phyloP scores from a whole-genome alignment of 1,284 basidiomycete species.

The Cryptococcus maquisensis region DNA sequence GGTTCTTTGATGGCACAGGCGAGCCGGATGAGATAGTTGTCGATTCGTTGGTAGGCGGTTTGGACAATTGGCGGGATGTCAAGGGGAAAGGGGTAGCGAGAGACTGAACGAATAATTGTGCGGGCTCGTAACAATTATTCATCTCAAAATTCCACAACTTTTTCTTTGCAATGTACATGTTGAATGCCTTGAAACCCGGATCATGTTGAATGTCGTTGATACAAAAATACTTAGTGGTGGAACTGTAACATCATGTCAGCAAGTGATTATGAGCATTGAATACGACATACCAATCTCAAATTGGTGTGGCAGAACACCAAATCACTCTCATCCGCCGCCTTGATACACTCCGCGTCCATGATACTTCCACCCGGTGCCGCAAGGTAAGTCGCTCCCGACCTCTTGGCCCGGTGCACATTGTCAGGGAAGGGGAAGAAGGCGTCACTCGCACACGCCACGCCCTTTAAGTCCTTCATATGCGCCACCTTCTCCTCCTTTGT shows the following conservation, averaged over 20 bases:
- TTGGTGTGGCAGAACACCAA: constrained; percentile 85
- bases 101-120: too few relatives aligned
- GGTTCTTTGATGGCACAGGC: too few relatives aligned
- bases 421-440: constrained; percentile 99
- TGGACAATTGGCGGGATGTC: too few relatives aligned
- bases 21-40: too few relatives aligned
- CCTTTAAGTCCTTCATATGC: constrained; percentile 69
- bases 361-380: constrained; percentile 94
- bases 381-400: constrained; percentile 87
- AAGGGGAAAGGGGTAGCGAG: too few relatives aligned
- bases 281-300: constrained; percentile 50
- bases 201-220: constrained; percentile 1
- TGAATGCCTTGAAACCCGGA: constrained; percentile 1
- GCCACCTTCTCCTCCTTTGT: constrained; percentile 66
- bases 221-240: constrained; percentile 5
- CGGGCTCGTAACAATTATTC: too few relatives aligned
- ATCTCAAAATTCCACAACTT: too few relatives aligned
- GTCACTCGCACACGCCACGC: constrained; percentile 88
- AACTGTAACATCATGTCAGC: not conserved
- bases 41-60: too few relatives aligned
- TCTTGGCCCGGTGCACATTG: constrained; percentile 88
- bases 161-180: not conserved
- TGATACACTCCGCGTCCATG: constrained; percentile 94
- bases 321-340: constrained; percentile 83
- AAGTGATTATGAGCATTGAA: not conserved